A percentile compares a stretch with the other conserved stretches of the same genome.
Conservation (phyloP, 805 yeast genomes). For the Yamadazyma akitaensis region DNA sequence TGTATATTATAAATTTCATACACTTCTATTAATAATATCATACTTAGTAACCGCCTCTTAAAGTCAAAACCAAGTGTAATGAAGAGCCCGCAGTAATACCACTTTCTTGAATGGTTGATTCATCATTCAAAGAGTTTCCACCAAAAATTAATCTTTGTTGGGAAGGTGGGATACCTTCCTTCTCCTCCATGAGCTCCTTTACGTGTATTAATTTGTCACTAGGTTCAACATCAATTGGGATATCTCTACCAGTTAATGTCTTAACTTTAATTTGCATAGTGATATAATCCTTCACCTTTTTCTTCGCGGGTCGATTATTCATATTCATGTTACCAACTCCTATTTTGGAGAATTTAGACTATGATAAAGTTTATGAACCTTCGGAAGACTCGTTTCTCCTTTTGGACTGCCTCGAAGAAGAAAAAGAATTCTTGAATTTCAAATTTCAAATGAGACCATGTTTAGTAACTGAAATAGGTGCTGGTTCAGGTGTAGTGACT, state of each 20-base stretch:
- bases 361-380: conserved; percentile 86
- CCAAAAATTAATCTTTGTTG: conserved; percentile 89
- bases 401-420: conserved; percentile 73
- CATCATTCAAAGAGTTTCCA: conserved; percentile 92
- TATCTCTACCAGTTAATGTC: conserved; percentile 82
- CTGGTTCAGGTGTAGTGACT: conserved; percentile 88
- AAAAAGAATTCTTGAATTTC: conserved; percentile 33
- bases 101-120: conserved; percentile 63
- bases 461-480: conserved; percentile 77
- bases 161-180: conserved; percentile 95
- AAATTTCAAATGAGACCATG: conserved; percentile 34
- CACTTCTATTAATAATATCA: background rate
- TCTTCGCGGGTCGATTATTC: conserved; percentile 1
- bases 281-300: background rate
- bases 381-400: conserved; percentile 88
- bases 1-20: conserved; percentile 2
- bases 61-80: conserved; percentile 84
- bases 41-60: conserved; percentile 69
- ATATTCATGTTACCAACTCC: conserved; percentile 79
- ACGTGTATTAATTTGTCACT: conserved; percentile 65
- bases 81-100: conserved; percentile 85
- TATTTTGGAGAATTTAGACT: conserved; percentile 48
- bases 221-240: conserved; percentile 71
- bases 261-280: conserved; percentile 66
- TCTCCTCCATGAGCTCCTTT: conserved; percentile 91